Evolutionary conservation across 805 yeast species (phyloP), one percentile per base, ranked within the genome.

Genomic region (Komagataella mondaviorum): DNA sequence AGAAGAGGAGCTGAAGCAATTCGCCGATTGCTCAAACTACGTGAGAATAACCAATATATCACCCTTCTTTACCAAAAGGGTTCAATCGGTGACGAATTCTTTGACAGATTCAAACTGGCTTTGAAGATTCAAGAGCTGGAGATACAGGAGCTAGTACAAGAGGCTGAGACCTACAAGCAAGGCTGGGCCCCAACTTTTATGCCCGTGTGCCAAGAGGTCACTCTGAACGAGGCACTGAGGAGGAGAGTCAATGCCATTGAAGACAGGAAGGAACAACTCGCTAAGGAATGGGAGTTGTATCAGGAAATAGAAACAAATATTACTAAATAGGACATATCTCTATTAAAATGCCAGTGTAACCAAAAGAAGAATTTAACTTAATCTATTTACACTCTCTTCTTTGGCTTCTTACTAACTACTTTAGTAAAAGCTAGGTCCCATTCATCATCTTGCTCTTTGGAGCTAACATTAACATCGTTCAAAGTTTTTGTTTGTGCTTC

Each of bases 141-240:
- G 66, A 69, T 93, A 56, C 78, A 81, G 64, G 90, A 83, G 53
- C 72, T 88, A 48, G 82, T 86, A 5, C 68, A 64, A 51, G 96
- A 88, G 66, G 88, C 93, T 46, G 88, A 87, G 63, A 57, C 68
- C 16, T 70, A 77, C 56, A 85, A 86, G 60, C 78, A 81, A 47
- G 91, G 88, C 39, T 90, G 96, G 96, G 80, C 83, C 6, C 84
- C 78, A 56, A 68, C 75, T 47, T 78, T 88, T 60, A 84, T 88
- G 60, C 85, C 85, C 7, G 76, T 83, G 12, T 83, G 90, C 47
- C 91, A 85, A 63, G 97, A 93, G 63, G 83, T 91, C 50, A 88
- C 96, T 55, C 86, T 89, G 67, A 93, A 91, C 63, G 91, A 86
- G 67, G 96, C 96, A 1, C 71, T 91, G 51, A 78, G 91, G 67